Conservation (phyloP, 1,284 basidiomycete genomes). For the Coniferiporia weirii region DNA sequence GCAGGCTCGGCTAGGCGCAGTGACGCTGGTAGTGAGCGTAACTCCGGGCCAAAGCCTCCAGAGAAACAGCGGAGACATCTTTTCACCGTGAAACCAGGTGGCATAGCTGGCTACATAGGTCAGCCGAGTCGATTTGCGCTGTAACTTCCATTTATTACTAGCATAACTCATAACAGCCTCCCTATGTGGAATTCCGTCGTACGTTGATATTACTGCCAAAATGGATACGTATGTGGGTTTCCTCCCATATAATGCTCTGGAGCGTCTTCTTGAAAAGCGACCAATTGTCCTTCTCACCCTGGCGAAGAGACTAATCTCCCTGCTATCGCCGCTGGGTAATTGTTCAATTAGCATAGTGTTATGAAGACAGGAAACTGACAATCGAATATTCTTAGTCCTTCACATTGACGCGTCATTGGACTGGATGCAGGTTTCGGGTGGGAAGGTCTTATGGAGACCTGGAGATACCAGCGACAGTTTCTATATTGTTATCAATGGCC, state of each 20-base stretch:
- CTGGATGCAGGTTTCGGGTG: constrained; percentile 96
- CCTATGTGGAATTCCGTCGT: constrained; percentile 86
- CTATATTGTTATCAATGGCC: constrained; percentile 98
- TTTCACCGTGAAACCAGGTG: constrained; percentile 95
- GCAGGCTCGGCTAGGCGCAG: not conserved
- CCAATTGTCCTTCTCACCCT: constrained; percentile 95
- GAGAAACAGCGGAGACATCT: constrained; percentile 52
- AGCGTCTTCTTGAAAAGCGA: constrained; percentile 85
- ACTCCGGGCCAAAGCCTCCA: not conserved
- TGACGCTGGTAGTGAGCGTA: not conserved
- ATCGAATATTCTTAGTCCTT: constrained; percentile 51
- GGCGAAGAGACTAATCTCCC: constrained; percentile 92
- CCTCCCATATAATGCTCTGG: constrained; percentile 83
- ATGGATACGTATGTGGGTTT: constrained; percentile 97
- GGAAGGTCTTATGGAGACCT: constrained; percentile 89
- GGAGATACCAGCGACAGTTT: constrained; percentile 90
- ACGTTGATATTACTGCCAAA: constrained; percentile 95
- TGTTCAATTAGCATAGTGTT: not conserved
- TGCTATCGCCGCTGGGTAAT: constrained; percentile 86
- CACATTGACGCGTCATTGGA: constrained; percentile 97
- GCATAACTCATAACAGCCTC: constrained; percentile 55
- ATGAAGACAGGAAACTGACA: too few relatives aligned
- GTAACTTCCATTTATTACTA: constrained; percentile 3
- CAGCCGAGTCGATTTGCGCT: constrained; percentile 17
- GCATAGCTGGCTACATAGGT: constrained; percentile 97